These are phyloP conservation scores for Colletotrichum kahawae DNA, from an alignment of 2,329 filamentous ascomycete species.

Conservation along the genomic window DNA sequence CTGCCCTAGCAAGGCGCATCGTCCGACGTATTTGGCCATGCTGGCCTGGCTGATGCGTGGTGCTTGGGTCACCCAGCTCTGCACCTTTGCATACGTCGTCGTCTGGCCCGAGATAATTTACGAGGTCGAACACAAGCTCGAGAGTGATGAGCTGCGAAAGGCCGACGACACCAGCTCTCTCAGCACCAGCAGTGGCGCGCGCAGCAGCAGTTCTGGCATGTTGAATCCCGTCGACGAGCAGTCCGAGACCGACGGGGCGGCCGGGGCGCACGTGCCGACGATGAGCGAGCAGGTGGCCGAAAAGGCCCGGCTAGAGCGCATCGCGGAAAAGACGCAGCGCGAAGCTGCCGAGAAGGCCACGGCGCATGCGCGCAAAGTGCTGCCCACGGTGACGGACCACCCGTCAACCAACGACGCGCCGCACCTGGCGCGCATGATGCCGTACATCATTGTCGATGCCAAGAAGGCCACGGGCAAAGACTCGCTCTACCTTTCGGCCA, in stretches of 20 bases:
- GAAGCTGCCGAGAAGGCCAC: slow-evolving; percentile 59
- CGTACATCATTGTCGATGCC: slow-evolving; percentile 77
- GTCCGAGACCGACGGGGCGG: slow-evolving; percentile 26
- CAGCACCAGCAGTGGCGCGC: slow-evolving; percentile 8
- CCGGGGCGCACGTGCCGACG: slow-evolving; percentile 35
- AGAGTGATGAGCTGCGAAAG: slow-evolving; percentile 63
- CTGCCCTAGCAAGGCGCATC: slow-evolving; percentile 86
- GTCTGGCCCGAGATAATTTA: slow-evolving; percentile 83
- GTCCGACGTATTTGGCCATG: slow-evolving; percentile 86
- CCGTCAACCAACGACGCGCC: slow-evolving; percentile 61
- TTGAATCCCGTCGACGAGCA: slow-evolving; percentile 29
- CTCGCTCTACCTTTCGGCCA: slow-evolving; percentile 71
- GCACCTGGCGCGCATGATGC: slow-evolving; percentile 61
- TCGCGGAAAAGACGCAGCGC: slow-evolving; percentile 59
- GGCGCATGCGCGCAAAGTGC: slow-evolving; percentile 55
- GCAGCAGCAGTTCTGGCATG: slow-evolving; percentile 4
- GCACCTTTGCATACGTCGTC: slow-evolving; percentile 88
- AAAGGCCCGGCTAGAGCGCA: slow-evolving; percentile 63
- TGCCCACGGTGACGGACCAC: slow-evolving; percentile 55
- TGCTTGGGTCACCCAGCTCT: slow-evolving; percentile 92
- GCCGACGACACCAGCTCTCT: slow-evolving; percentile 24
- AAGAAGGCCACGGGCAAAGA: slow-evolving; percentile 80
- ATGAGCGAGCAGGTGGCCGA: slow-evolving; percentile 63
- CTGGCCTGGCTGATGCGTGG: slow-evolving; percentile 91
- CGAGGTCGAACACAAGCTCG: slow-evolving; percentile 75